A percentile compares a stretch with the other conserved stretches of the same genome.
phyloP scores from a whole-genome alignment of 768 basidiomycete genomes.

The Lyophyllum decastes region DNA sequence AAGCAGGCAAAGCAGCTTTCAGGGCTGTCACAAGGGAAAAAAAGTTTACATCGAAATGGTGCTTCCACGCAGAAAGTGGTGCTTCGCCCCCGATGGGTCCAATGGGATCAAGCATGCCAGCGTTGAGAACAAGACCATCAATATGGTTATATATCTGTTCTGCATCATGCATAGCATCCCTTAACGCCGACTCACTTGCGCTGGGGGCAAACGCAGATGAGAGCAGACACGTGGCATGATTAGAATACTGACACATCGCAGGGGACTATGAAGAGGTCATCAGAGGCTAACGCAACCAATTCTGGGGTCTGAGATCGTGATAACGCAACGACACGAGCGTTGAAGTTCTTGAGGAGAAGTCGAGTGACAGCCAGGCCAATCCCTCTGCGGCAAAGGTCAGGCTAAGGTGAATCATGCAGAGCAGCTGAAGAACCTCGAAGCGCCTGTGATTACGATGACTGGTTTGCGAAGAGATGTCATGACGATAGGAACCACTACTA shows the following conservation, averaged over 20 bases:
- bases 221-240: slow-evolving; percentile 8
- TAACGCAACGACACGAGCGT: slow-evolving; percentile 72
- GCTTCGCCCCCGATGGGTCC: slow-evolving; percentile 55
- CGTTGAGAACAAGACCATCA: slow-evolving; percentile 84
- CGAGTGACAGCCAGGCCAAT: slow-evolving; percentile 80
- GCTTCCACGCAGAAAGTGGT: slow-evolving; percentile 62
- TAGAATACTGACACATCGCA: slow-evolving; percentile 73
- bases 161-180: slow-evolving; percentile 56
- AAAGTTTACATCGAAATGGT: slow-evolving; percentile 84
- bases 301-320: slow-evolving; percentile 73
- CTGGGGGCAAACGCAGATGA: slow-evolving; percentile 35
- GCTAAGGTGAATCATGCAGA: slow-evolving; percentile 3
- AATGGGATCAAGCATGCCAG: slow-evolving; percentile 75
- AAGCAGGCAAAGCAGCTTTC: slow-evolving; percentile 63
- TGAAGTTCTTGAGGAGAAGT: slow-evolving; percentile 63
- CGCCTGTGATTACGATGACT: slow-evolving; percentile 82
- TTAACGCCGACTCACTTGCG: slow-evolving; percentile 54
- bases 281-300: slow-evolving; percentile 50
- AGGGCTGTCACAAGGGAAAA: slow-evolving; percentile 79
- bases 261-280: slow-evolving; percentile 53
- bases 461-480: slow-evolving; percentile 34
- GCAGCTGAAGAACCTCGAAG: slow-evolving; percentile 58
- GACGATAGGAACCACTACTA: slow-evolving; percentile 8
- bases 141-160: slow-evolving; percentile 58
- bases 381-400: slow-evolving; percentile 35